These are phyloP conservation scores for Tremellales sp. DNA, from an alignment of 1,284 basidiomycete genomes.

Conservation along the genomic window DNA sequence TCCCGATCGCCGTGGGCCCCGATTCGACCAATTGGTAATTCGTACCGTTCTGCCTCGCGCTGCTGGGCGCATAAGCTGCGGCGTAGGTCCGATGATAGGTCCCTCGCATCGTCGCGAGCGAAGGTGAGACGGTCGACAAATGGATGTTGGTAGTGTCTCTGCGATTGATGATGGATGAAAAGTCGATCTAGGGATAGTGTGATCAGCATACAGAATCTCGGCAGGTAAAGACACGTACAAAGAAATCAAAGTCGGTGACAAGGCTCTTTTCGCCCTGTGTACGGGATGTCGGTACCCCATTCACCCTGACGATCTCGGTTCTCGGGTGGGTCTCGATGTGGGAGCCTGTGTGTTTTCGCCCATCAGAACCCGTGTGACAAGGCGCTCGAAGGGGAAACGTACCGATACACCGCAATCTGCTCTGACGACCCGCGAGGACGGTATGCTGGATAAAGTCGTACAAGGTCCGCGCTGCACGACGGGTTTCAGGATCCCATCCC, in stretches of 20 bases:
- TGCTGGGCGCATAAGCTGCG: constrained; percentile 12
- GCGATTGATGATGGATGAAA: constrained; percentile 26
- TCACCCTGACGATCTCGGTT: constrained; percentile 18
- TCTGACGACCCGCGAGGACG: constrained; percentile 21
- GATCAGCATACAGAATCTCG: no score
- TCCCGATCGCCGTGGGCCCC: constrained; percentile 13
- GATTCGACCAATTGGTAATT: neutral
- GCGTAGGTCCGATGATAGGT: constrained; percentile 14
- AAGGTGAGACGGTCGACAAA: constrained; percentile 15
- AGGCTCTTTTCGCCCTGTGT: constrained; percentile 25
- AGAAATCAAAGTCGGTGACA: constrained; percentile 42
- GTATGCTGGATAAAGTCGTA: constrained; percentile 37
- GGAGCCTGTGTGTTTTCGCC: constrained; percentile 1
- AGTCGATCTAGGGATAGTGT: constrained; percentile 41
- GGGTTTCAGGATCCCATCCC: neutral
- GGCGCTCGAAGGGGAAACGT: neutral
- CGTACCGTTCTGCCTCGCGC: neutral
- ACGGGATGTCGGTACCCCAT: constrained; percentile 16
- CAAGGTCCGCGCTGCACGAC: constrained; percentile 24
- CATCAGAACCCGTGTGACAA: neutral
- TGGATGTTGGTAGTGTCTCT: constrained; percentile 32
- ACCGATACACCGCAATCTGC: constrained; percentile 26
- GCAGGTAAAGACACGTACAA: constrained; percentile 17
- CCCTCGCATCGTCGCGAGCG: constrained; percentile 15
- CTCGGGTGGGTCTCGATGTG: constrained; percentile 24